Evolutionary conservation across 257 asterid genomes (phyloP).

Genomic region (Linderniella brevidens): DNA sequence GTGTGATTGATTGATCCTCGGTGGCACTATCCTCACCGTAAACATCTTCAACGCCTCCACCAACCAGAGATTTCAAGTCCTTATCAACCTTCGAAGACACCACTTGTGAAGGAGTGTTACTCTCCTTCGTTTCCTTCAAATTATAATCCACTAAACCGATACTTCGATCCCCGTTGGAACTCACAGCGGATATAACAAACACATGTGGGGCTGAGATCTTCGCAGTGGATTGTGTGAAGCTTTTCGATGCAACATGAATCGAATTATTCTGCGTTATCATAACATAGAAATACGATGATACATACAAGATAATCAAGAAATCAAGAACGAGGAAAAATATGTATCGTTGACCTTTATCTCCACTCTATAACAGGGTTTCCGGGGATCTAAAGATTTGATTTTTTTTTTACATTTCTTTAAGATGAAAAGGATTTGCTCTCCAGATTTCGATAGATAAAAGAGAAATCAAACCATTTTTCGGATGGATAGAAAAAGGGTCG

Average conservation of each 20-base stretch:
- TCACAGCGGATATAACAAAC: not conserved
- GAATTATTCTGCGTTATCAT: not conserved
- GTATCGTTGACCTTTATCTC: not conserved
- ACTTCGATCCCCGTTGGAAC: constrained; percentile 1
- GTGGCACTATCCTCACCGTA: constrained; percentile 81
- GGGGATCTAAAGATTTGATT: not conserved
- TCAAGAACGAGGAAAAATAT: not conserved
- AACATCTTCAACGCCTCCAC: constrained; percentile 61
- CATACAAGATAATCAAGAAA: not conserved
- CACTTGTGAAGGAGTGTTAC: constrained; percentile 8
- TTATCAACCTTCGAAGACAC: constrained; percentile 15
- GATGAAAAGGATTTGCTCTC: too few species aligned
- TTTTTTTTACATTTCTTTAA: not conserved
- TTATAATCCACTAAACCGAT: not conserved
- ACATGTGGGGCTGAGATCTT: not conserved
- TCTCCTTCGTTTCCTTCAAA: constrained; percentile 4
- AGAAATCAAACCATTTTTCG: too few species aligned
- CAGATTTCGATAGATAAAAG: too few species aligned
- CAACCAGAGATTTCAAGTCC: constrained; percentile 24
- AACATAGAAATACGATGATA: not conserved
- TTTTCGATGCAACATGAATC: not conserved
- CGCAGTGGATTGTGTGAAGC: not conserved
- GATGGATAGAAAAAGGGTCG: too few species aligned
- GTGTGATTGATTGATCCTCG: constrained; percentile 55
- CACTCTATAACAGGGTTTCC: not conserved